Evolutionary conservation across 2,329 filamentous ascomycete species (phyloP).

Genomic region (Pseudopyrenochaeta lycopersici): DNA sequence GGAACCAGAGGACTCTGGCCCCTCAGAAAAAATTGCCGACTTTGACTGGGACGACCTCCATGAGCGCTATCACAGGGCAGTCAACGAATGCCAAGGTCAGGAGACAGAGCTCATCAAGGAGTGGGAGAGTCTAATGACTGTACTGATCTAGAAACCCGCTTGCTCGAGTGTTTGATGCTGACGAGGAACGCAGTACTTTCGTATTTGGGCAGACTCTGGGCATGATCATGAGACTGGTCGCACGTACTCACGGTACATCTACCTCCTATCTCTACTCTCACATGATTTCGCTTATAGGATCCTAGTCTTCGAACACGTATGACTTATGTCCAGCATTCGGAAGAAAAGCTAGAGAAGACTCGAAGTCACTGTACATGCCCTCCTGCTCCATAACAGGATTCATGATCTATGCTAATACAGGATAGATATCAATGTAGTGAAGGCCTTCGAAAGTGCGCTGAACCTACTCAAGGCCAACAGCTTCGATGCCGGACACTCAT

Average conservation of each 20-base stretch:
- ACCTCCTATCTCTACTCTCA: neutral
- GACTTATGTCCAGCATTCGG: slow-evolving; percentile 77
- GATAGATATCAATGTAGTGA: slow-evolving; percentile 56
- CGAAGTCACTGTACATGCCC: slow-evolving; percentile 76
- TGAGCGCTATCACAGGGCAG: slow-evolving; percentile 70
- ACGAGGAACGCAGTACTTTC: slow-evolving; percentile 72
- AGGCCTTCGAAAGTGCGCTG: slow-evolving; percentile 60
- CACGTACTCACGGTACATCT: slow-evolving; percentile 73
- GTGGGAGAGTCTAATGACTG: slow-evolving; percentile 62
- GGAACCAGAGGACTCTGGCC: slow-evolving; percentile 34
- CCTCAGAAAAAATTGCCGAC: slow-evolving; percentile 52
- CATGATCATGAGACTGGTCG: slow-evolving; percentile 77
- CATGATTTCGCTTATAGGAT: neutral
- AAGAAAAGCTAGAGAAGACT: slow-evolving; percentile 75
- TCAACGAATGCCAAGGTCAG: slow-evolving; percentile 68
- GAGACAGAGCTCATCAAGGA: slow-evolving; percentile 74
- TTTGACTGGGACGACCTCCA: slow-evolving; percentile 86
- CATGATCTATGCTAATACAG: neutral
- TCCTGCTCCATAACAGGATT: no score
- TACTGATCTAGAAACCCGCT: slow-evolving; percentile 19
- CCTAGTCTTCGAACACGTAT: slow-evolving; percentile 79
- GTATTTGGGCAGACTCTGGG: slow-evolving; percentile 78
- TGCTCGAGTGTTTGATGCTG: slow-evolving; percentile 5
- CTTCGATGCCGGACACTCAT: slow-evolving; percentile 37
- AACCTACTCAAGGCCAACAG: slow-evolving; percentile 48